These are phyloP conservation scores for Suillus plorans DNA, from an alignment of 768 basidiomycete species.

Conservation along the genomic window DNA sequence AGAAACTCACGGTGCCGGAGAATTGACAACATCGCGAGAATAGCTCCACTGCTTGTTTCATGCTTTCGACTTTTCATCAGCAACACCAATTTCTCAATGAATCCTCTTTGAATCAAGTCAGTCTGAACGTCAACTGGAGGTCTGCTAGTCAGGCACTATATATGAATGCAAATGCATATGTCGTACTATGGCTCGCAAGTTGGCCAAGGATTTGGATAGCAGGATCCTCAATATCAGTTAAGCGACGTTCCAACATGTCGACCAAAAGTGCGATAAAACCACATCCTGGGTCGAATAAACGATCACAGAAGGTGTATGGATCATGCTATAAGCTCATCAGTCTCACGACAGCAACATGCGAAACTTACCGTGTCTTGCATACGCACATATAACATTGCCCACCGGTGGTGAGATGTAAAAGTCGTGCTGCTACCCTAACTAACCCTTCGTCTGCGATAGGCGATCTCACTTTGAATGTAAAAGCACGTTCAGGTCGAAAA, in stretches of 20 bases:
- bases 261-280: neutral
- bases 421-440: constrained; percentile 2
- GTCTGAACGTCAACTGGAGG: neutral
- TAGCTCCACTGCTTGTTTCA: neutral
- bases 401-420: constrained; percentile 8
- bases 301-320: neutral
- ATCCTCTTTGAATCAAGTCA: constrained; percentile 1
- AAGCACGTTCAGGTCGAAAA: too few relatives aligned
- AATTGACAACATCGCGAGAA: neutral
- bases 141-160: neutral
- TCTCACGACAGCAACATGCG: neutral
- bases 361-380: neutral
- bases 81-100: neutral
- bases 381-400: constrained; percentile 7
- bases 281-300: neutral
- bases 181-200: constrained; percentile 3
- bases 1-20: constrained; percentile 4
- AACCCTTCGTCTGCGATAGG: too few relatives aligned
- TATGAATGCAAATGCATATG: neutral
- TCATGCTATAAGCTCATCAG: neutral
- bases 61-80: constrained; percentile 3
- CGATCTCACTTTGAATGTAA: too few relatives aligned
- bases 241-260: constrained; percentile 9
- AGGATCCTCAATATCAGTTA: constrained; percentile 7
- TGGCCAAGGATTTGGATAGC: constrained; percentile 7